These are phyloP conservation scores for Chrysanthemum lavandulifolium DNA, from an alignment of 129 eudicot genomes.

Conservation along the genomic window DNA sequence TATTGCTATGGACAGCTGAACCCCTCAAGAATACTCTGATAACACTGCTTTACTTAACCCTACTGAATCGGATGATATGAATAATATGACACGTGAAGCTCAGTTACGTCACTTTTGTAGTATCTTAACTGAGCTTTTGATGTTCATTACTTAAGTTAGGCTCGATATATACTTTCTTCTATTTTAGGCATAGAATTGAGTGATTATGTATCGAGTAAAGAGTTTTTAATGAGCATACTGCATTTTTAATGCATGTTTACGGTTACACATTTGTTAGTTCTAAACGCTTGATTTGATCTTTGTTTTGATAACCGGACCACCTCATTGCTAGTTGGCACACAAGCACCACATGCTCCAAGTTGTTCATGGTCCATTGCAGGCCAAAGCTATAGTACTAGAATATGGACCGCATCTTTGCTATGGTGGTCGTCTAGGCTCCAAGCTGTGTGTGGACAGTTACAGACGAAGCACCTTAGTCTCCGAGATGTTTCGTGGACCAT, in stretches of 20 bases:
- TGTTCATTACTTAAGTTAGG: slow-evolving; percentile 22
- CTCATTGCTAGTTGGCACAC: not conserved
- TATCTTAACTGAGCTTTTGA: slow-evolving; percentile 22
- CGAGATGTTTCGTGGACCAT: slow-evolving; percentile 7
- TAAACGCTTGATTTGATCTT: not conserved
- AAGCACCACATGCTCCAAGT: slow-evolving; percentile 15
- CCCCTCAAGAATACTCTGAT: not conserved
- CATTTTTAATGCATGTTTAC: slow-evolving; percentile 21
- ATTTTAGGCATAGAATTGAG: slow-evolving; percentile 21
- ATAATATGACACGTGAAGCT: slow-evolving; percentile 16
- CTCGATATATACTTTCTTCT: slow-evolving; percentile 16
- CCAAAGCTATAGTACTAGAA: not conserved
- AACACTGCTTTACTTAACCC: slow-evolving; percentile 18
- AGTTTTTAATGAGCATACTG: slow-evolving; percentile 11
- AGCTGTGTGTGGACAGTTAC: not conserved
- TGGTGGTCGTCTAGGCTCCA: slow-evolving; percentile 6
- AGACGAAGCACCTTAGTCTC: slow-evolving; percentile 3
- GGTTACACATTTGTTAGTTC: not conserved
- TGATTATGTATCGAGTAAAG: slow-evolving; percentile 23
- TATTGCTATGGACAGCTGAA: slow-evolving; percentile 62
- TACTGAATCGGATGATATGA: slow-evolving; percentile 17
- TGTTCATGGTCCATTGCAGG: not conserved
- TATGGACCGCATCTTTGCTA: not conserved
- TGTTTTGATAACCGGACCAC: slow-evolving; percentile 10
- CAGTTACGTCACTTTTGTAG: slow-evolving; percentile 7